Percentiles rank a stretch among this genome's conserved stretches.
phyloP scores from a whole-genome alignment of 805 yeast genomes.

The Ogataea trehalophila region DNA sequence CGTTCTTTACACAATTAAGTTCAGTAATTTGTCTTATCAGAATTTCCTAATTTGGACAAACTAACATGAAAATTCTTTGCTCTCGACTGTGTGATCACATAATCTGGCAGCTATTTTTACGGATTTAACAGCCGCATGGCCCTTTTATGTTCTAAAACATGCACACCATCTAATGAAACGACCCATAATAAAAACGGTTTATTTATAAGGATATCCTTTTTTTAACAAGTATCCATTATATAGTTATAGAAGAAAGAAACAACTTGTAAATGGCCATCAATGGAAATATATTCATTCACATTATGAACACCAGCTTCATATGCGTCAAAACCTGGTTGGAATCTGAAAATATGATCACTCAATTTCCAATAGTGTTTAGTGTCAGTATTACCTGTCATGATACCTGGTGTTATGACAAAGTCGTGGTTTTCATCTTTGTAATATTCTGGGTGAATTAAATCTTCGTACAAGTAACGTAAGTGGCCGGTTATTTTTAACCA shows the following conservation, averaged over 20 bases:
- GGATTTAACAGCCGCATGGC: too few species aligned
- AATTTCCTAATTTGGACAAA: too few species aligned
- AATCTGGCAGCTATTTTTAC: too few species aligned
- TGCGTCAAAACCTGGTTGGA: conserved; percentile 38
- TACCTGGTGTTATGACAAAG: conserved; percentile 38
- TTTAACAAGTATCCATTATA: conserved; percentile 21
- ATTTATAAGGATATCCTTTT: not conserved
- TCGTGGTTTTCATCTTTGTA: conserved; percentile 2
- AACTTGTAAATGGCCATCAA: conserved; percentile 51
- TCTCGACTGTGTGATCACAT: too few species aligned
- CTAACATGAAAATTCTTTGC: too few species aligned
- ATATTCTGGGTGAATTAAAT: conserved; percentile 35
- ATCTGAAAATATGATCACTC: conserved; percentile 52
- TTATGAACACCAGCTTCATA: conserved; percentile 43
- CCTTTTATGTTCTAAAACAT: too few species aligned
- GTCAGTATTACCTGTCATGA: conserved; percentile 60
- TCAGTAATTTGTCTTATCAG: too few species aligned
- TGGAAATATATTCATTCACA: conserved; percentile 51
- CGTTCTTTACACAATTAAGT: too few species aligned
- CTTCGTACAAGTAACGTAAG: conserved; percentile 51
- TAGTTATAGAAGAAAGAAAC: conserved; percentile 51
- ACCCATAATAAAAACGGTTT: too few species aligned
- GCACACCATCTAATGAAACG: too few species aligned
- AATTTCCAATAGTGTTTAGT: conserved; percentile 55
- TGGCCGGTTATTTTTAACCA: conserved; percentile 47